Evolutionary conservation across 2,329 filamentous ascomycete genomes (phyloP).

Genomic region (Diaporthe batatas): DNA sequence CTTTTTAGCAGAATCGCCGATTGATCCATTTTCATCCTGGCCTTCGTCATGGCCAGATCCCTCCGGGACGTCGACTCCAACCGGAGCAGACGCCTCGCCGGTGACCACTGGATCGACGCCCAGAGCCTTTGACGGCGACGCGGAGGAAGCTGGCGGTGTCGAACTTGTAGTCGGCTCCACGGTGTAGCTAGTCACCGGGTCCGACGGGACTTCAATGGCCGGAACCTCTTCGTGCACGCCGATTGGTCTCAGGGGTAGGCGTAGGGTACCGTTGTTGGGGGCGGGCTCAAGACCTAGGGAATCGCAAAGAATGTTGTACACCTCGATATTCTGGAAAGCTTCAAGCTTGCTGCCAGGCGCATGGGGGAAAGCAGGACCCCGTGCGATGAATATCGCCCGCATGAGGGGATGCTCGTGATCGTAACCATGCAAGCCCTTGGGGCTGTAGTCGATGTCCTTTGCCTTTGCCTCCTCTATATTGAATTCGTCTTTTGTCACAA

Average conservation of each 20-base stretch:
- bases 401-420: constrained; percentile 95
- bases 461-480: constrained; percentile 76
- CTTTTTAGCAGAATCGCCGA: constrained; percentile 50
- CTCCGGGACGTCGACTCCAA: constrained; percentile 43
- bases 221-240: constrained; percentile 71
- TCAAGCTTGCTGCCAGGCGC: constrained; percentile 82
- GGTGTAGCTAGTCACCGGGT: constrained; percentile 59
- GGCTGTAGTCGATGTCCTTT: constrained; percentile 78
- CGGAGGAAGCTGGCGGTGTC: constrained; percentile 27
- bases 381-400: constrained; percentile 93
- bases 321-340: constrained; percentile 90
- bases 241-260: constrained; percentile 74
- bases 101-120: constrained; percentile 44
- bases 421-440: constrained; percentile 91
- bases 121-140: constrained; percentile 39
- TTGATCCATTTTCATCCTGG: constrained; percentile 49
- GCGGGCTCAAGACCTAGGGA: constrained; percentile 79
- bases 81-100: constrained; percentile 46
- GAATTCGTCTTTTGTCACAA: constrained; percentile 85
- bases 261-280: constrained; percentile 89
- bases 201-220: constrained; percentile 63
- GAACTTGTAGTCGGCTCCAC: constrained; percentile 32
- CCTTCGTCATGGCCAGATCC: constrained; percentile 44
- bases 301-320: constrained; percentile 96
- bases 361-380: constrained; percentile 93